These are phyloP conservation scores for Gossypium schwendimanii DNA, from an alignment of 441 rosid genomes.

Conservation along the genomic window DNA sequence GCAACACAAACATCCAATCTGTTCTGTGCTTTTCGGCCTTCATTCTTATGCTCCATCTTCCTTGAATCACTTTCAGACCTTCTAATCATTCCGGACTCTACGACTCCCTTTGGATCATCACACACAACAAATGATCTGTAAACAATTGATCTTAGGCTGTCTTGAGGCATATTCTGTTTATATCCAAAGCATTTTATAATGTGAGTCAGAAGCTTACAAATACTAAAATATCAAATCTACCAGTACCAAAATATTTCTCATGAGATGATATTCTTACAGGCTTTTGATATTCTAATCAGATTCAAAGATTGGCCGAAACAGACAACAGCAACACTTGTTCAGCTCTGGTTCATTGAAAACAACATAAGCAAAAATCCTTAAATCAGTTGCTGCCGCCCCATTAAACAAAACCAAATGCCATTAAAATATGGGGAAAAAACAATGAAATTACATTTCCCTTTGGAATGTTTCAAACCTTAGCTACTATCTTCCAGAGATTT, in stretches of 20 bases:
- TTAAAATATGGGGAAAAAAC: neutral
- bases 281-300: conserved; percentile 12
- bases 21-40: conserved; percentile 20
- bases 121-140: conserved; percentile 80
- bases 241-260: neutral
- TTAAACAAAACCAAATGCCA: conserved; percentile 18
- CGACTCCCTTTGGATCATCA: conserved; percentile 78
- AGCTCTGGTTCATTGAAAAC: conserved; percentile 17
- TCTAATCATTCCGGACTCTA: conserved; percentile 69
- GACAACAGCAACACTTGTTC: conserved; percentile 13
- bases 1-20: conserved; percentile 19
- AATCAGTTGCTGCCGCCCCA: conserved; percentile 24
- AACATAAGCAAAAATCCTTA: conserved; percentile 8
- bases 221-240: conserved; percentile 1
- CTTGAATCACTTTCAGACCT: conserved; percentile 40
- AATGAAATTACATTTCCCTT: conserved; percentile 1
- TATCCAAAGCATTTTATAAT: conserved; percentile 14
- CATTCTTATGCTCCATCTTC: conserved; percentile 36
- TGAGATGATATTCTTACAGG: too few species aligned
- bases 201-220: conserved; percentile 23
- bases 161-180: conserved; percentile 60
- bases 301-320: conserved; percentile 13
- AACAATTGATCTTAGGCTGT: conserved; percentile 43
- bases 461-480: conserved; percentile 20
- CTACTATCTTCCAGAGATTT: neutral